phyloP scores from a whole-genome alignment of 1,139 yeast species.

The Meyerozyma guilliermondii region DNA sequence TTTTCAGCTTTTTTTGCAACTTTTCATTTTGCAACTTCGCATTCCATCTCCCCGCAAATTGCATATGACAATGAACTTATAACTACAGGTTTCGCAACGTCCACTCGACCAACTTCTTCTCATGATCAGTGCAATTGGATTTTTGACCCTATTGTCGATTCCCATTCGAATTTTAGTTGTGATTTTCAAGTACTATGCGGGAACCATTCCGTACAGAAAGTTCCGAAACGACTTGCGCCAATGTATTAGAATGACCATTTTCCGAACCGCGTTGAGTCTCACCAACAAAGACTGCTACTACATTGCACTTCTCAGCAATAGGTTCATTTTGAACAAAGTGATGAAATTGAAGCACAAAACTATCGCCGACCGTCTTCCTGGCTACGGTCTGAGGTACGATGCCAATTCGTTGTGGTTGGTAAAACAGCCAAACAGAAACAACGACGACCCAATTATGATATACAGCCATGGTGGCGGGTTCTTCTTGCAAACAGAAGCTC shows the following conservation, averaged over 20 bases:
- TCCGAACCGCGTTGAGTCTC: slow-evolving; percentile 13
- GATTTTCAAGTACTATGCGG: slow-evolving; percentile 15
- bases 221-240: slow-evolving; percentile 13
- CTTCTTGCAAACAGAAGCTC: slow-evolving; percentile 28
- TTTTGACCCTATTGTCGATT: slow-evolving; percentile 5
- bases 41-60: neutral
- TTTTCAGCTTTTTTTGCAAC: neutral
- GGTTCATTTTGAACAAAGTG: slow-evolving; percentile 7
- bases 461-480: slow-evolving; percentile 44
- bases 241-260: slow-evolving; percentile 17
- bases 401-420: slow-evolving; percentile 34
- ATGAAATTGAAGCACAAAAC: slow-evolving; percentile 6
- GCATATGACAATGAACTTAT: neutral
- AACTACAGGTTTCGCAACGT: too few relatives aligned
- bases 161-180: slow-evolving; percentile 5
- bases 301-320: slow-evolving; percentile 8
- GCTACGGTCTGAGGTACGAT: slow-evolving; percentile 31
- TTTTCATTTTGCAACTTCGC: neutral
- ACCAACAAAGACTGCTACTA: slow-evolving; percentile 13
- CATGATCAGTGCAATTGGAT: slow-evolving; percentile 2
- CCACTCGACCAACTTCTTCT: neutral
- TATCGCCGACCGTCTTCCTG: slow-evolving; percentile 14
- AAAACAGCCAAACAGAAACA: slow-evolving; percentile 22
- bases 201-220: slow-evolving; percentile 15
- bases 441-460: slow-evolving; percentile 31